A percentile compares a stretch with the other conserved stretches of the same genome.
Conservation (phyloP, 352 stramenopile genomes). For the Phytopythium sindhum region DNA sequence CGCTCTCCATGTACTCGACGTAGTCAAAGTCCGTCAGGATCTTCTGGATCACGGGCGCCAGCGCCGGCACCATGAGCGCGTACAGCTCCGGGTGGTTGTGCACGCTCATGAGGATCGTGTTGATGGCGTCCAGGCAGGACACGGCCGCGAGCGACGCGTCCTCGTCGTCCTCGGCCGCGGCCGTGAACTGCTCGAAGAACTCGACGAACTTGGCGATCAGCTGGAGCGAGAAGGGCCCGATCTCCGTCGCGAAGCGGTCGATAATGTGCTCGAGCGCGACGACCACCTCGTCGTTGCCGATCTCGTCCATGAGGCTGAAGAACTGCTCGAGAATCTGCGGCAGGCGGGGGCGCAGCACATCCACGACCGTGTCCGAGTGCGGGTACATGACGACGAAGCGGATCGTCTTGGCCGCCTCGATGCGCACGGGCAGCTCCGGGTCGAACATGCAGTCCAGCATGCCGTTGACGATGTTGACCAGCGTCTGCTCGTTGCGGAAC, state of each 20-base stretch:
- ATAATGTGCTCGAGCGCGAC: constrained; percentile 94
- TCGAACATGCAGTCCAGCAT: constrained; percentile 91
- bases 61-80: constrained; percentile 90
- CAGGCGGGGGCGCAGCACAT: constrained; percentile 90
- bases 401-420: constrained; percentile 92
- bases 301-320: constrained; percentile 98
- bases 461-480: constrained; percentile 73
- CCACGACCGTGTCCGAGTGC: constrained; percentile 75
- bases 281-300: constrained; percentile 98
- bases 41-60: constrained; percentile 94
- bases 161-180: constrained; percentile 91
- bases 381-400: constrained; percentile 86
- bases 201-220: constrained; percentile 93
- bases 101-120: constrained; percentile 83
- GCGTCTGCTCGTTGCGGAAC: constrained; percentile 90
- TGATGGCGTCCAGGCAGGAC: constrained; percentile 82
- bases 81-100: constrained; percentile 83
- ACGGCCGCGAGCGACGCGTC: constrained; percentile 96
- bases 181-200: constrained; percentile 94
- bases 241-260: constrained; percentile 96
- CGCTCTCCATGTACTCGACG: constrained; percentile 97
- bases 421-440: constrained; percentile 95
- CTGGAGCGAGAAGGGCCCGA: constrained; percentile 90
- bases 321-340: constrained; percentile 97
- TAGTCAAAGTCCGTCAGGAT: constrained; percentile 95